phyloP scores from a whole-genome alignment of 2,329 filamentous ascomycete species.

The Xylogone sp. region DNA sequence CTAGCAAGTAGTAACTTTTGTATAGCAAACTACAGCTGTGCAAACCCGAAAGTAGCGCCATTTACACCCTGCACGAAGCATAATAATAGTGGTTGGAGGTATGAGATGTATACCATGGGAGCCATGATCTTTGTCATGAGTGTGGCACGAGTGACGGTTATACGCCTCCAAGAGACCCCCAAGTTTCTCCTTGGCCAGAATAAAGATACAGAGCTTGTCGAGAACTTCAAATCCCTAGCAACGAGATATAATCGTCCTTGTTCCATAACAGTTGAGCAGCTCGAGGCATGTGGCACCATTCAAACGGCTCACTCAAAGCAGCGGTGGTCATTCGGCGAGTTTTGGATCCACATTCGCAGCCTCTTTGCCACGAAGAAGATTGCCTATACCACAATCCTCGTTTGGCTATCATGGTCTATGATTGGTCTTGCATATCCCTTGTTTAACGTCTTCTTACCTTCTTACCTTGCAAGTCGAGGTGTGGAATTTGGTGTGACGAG shows the following conservation, averaged over 20 bases:
- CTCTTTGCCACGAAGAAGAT: slow-evolving; percentile 59
- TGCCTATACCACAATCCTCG: slow-evolving; percentile 54
- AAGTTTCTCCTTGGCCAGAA: slow-evolving; percentile 23
- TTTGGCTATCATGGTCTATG: slow-evolving; percentile 65
- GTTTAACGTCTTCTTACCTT: slow-evolving; percentile 68
- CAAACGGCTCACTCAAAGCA: slow-evolving; percentile 17
- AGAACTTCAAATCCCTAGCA: slow-evolving; percentile 43
- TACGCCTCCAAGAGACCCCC: slow-evolving; percentile 38
- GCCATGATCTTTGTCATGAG: slow-evolving; percentile 48
- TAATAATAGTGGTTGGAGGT: slow-evolving; percentile 53
- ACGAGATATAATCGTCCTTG: slow-evolving; percentile 46
- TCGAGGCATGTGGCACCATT: slow-evolving; percentile 38
- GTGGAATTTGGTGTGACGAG: slow-evolving; percentile 47
- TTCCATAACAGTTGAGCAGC: slow-evolving; percentile 41
- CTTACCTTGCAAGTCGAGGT: slow-evolving; percentile 57
- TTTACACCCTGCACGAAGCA: slow-evolving; percentile 39
- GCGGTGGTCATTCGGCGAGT: slow-evolving; percentile 26
- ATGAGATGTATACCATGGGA: slow-evolving; percentile 48
- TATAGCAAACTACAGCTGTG: slow-evolving; percentile 38
- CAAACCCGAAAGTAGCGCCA: slow-evolving; percentile 22
- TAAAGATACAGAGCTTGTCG: slow-evolving; percentile 44
- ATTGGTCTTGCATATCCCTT: slow-evolving; percentile 70
- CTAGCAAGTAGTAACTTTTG: slow-evolving; percentile 10
- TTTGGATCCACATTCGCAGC: slow-evolving; percentile 52
- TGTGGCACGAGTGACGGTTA: slow-evolving; percentile 44